These are phyloP conservation scores for Prunus mume DNA, from an alignment of 306 rosid genomes.

Conservation along the genomic window DNA sequence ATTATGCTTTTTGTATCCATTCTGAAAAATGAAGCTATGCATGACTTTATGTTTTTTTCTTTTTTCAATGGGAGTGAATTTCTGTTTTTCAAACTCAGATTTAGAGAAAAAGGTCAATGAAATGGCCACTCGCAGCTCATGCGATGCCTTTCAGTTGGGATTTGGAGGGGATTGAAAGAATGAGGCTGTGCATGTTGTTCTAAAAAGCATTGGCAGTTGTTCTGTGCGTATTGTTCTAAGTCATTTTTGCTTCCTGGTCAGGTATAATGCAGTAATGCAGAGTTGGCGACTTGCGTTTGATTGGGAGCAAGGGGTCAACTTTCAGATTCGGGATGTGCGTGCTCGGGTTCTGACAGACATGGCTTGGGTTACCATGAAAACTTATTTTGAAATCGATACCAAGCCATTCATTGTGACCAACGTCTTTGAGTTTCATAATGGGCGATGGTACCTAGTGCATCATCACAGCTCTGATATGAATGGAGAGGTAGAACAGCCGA, in stretches of 20 bases:
- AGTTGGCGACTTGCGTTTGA: constrained; percentile 84
- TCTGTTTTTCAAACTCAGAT: not conserved
- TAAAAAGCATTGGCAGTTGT: not conserved
- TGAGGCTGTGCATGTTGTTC: not conserved
- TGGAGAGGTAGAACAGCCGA: constrained; percentile 63
- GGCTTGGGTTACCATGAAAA: constrained; percentile 99
- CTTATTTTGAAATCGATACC: constrained; percentile 63
- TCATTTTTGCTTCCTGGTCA: constrained; percentile 31
- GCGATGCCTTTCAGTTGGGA: not conserved
- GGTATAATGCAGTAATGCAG: constrained; percentile 75
- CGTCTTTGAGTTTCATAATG: constrained; percentile 70
- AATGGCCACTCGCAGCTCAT: not conserved
- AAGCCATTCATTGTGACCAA: constrained; percentile 86
- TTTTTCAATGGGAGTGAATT: not conserved
- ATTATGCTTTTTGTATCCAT: not conserved
- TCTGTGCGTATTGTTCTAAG: not conserved
- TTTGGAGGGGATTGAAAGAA: not conserved
- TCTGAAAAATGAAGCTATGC: not conserved
- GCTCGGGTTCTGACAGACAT: constrained; percentile 78
- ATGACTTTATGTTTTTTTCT: not conserved
- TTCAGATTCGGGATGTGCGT: constrained; percentile 84
- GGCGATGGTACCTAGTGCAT: constrained; percentile 93
- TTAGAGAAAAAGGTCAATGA: not conserved
- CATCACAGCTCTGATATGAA: constrained; percentile 92
- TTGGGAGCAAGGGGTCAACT: constrained; percentile 89